Evolutionary conservation across 768 basidiomycete species (phyloP).

Genomic region (Trametes cinnabarina): DNA sequence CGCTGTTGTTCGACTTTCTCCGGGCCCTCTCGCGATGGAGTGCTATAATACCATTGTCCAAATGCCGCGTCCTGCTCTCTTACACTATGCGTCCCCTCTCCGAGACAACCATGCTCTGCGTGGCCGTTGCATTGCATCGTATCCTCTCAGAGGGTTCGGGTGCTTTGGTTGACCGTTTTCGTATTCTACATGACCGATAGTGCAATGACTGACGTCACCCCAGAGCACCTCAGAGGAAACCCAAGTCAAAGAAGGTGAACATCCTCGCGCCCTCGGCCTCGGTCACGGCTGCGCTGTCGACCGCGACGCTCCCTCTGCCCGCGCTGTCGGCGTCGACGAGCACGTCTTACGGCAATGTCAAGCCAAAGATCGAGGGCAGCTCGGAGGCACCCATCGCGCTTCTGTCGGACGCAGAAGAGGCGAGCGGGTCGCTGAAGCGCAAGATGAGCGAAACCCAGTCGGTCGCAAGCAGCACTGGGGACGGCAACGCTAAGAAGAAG

Average conservation of each 20-base stretch:
- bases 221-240: constrained; percentile 63
- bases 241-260: constrained; percentile 58
- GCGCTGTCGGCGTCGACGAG: constrained; percentile 4
- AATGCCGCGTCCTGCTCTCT: no score
- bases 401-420: constrained; percentile 39
- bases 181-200: neutral
- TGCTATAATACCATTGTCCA: no score
- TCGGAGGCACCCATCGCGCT: constrained; percentile 52
- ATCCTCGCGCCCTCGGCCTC: constrained; percentile 31
- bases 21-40: no score
- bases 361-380: constrained; percentile 38
- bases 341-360: constrained; percentile 15
- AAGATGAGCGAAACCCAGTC: constrained; percentile 22
- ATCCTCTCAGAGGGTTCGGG: no score
- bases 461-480: constrained; percentile 10
- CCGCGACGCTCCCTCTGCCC: constrained; percentile 19
- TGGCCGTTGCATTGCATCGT: no score
- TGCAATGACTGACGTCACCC: neutral
- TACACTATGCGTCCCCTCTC: no score
- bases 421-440: constrained; percentile 25
- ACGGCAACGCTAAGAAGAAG: constrained; percentile 52
- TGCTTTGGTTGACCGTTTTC: no score
- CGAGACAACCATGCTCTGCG: no score
- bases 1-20: no score
- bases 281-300: constrained; percentile 28